Evolutionary conservation across 306 rosid species (phyloP).

Genomic region (Cucurbita ficifolia): DNA sequence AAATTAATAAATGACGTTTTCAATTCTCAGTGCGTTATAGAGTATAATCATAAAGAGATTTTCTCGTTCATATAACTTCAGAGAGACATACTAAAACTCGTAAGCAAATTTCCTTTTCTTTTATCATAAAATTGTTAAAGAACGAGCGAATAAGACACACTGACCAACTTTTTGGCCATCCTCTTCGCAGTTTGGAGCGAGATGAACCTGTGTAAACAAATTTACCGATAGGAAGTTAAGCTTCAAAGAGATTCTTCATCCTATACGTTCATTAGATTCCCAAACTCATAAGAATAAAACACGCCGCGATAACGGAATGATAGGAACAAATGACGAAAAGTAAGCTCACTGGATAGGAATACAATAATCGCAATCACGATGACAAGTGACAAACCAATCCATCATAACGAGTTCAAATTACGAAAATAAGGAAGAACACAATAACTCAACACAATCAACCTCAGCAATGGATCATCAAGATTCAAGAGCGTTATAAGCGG

Average conservation of each 20-base stretch:
- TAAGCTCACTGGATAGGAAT: neutral
- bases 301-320: neutral
- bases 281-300: neutral
- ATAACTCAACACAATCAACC: neutral
- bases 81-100: neutral
- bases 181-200: conserved; percentile 32
- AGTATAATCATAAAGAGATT: neutral
- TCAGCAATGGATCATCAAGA: neutral
- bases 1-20: neutral
- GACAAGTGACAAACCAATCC: neutral
- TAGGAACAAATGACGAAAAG: neutral
- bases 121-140: neutral
- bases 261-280: neutral
- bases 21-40: neutral
- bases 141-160: conserved; percentile 9
- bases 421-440: neutral
- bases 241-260: neutral
- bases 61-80: neutral
- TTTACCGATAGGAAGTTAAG: neutral
- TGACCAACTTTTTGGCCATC: conserved; percentile 32
- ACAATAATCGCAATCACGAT: neutral
- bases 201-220: conserved; percentile 30
- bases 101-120: neutral
- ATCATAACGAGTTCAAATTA: neutral
- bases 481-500: neutral